Base-by-base conservation (phyloP, 148 eudicot species). In the Amaranthus hypochondriacus region DNA sequence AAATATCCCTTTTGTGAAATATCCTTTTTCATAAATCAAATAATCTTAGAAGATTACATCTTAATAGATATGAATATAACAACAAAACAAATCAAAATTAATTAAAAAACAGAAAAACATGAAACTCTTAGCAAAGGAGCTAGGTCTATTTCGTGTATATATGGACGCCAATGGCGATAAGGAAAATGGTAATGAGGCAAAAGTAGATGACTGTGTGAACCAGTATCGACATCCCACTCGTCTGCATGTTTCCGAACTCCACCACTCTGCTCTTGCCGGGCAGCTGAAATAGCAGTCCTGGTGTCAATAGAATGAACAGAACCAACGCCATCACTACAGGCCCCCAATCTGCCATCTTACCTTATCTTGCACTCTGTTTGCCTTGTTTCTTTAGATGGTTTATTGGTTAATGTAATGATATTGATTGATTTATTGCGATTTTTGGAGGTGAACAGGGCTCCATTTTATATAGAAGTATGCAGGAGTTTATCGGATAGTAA, bases 151-250 rank as follows among this genome's bases (percentile, higher is more conserved):
- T 84, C 48, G 83, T 82, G 76, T 76, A 73, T 64, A 88, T 86
- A 73, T 88, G 89, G 75, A 88, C 81, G 2, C 88, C 88, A 63
- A 88, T 79, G 28, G 89, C 92, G 39, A 88, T 83, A 39, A 88
- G 82, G 65, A 79, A 81, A 67, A 86, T 83, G 46, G 88, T 81
- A 67, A 88, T 84, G 70, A 88, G 84, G 58, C 84, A 86, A 73
- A 83, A 82, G 74, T 75, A 88, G 83, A 88, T 75, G 80, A 84
- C 80, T 3, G 86, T 84, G 73, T 88, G 89, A 15, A 88, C 87
- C 9, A 84, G 74, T 18, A 88, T 86, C 10, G 92, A 84, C 66
- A 82, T 53, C 28, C 89, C 89, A 15, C 92, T 88, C 0, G 92
- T 88, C 80, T 81, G 89, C 84, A 88, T 75, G 73, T 77, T 88